Evolutionary conservation across 1,139 yeast species (phyloP).

Genomic region (Pichia sp.): DNA sequence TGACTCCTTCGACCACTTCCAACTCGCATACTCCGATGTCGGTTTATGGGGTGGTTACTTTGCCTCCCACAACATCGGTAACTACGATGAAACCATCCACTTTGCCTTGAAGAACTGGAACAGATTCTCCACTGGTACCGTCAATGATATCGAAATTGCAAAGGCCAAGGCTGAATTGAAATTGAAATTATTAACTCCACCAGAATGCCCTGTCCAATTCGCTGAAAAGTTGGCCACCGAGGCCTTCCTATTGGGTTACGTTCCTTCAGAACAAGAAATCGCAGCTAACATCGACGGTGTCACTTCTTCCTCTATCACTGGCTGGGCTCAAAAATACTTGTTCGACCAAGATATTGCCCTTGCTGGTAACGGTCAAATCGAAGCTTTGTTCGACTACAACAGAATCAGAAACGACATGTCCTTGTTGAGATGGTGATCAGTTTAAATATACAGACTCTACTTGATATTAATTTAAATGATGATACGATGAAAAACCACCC

Average conservation of each 20-base stretch:
- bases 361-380: conserved; percentile 81
- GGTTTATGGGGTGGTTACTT: conserved; percentile 83
- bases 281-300: conserved; percentile 61
- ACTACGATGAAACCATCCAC: conserved; percentile 71
- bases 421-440: conserved; percentile 66
- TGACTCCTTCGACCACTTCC: conserved; percentile 67
- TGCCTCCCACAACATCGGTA: conserved; percentile 52
- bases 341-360: conserved; percentile 84
- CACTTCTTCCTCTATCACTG: conserved; percentile 53
- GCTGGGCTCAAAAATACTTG: conserved; percentile 70
- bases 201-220: conserved; percentile 45
- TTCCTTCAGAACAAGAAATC: conserved; percentile 56
- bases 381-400: conserved; percentile 74
- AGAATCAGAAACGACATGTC: conserved; percentile 86
- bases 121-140: conserved; percentile 63
- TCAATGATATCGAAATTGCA: conserved; percentile 72
- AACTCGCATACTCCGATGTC: conserved; percentile 64
- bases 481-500: not conserved
- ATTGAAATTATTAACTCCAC: conserved; percentile 47
- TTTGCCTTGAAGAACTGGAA: conserved; percentile 83
- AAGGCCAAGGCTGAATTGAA: conserved; percentile 72
- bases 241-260: conserved; percentile 57
- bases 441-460: conserved; percentile 1
- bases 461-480: not conserved
- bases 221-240: conserved; percentile 58